Percentiles rank a stretch among this genome's conserved stretches.
phyloP scores from a whole-genome alignment of 2,329 filamentous ascomycete species.

The Fusarium lyarnte region DNA sequence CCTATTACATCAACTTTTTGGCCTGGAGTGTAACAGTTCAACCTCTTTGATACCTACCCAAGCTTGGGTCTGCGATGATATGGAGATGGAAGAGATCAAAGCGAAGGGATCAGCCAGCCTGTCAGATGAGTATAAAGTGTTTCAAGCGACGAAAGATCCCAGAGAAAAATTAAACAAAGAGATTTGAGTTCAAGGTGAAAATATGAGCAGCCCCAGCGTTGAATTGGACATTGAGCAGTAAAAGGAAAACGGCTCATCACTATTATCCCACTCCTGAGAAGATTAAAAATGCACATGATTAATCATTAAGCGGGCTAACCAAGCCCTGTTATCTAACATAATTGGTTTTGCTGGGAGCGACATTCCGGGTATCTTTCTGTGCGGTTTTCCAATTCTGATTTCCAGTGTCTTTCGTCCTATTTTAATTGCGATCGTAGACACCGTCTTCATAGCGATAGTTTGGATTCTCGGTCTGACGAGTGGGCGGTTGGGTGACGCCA shows the following conservation, averaged over 20 bases:
- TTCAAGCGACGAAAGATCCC: too few relatives aligned
- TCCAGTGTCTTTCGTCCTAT: neutral
- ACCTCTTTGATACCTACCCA: neutral
- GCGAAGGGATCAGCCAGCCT: neutral
- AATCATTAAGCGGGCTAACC: conserved; percentile 28
- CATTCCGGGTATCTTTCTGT: conserved; percentile 28
- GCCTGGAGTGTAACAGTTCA: neutral
- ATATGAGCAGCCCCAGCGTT: neutral
- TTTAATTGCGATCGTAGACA: conserved; percentile 46
- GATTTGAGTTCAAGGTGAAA: neutral
- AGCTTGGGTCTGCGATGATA: neutral
- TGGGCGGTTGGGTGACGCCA: conserved; percentile 16
- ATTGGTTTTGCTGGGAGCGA: conserved; percentile 9
- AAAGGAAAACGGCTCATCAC: neutral
- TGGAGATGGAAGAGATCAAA: neutral
- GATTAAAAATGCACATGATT: conserved; percentile 11
- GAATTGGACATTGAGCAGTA: too few relatives aligned
- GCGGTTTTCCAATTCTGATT: neutral
- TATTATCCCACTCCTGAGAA: neutral
- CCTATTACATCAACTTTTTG: neutral
- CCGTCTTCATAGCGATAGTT: conserved; percentile 52
- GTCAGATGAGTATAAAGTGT: neutral
- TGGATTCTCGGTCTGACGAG: conserved; percentile 10
- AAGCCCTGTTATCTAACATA: conserved; percentile 17
- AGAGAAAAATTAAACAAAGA: neutral